Evolutionary conservation across 1,139 yeast species (phyloP).

Genomic region (Hanseniaspora sp.): DNA sequence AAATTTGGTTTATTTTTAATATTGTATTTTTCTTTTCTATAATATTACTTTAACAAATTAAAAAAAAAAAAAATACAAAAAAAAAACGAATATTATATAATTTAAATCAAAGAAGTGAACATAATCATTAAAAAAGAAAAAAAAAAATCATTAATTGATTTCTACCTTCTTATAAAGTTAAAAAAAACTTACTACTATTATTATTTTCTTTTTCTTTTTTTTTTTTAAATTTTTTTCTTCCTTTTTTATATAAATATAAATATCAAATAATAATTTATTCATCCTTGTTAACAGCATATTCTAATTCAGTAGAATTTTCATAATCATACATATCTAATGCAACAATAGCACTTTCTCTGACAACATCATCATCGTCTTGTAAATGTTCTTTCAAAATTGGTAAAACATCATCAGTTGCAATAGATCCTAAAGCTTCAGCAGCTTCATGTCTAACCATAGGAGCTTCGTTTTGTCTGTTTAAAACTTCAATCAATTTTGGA

Average conservation of each 20-base stretch:
- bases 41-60: no score
- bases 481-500: constrained; percentile 72
- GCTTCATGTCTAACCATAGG: constrained; percentile 99
- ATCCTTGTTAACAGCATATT: constrained; percentile 42
- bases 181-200: no score
- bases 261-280: constrained; percentile 5
- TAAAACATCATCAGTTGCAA: constrained; percentile 91
- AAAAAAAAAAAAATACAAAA: no score
- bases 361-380: constrained; percentile 75
- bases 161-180: no score
- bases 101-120: no score
- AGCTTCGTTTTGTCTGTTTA: constrained; percentile 68
- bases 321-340: constrained; percentile 97
- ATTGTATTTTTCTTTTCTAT: not conserved
- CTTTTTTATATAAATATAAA: not conserved
- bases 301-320: constrained; percentile 76
- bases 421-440: constrained; percentile 95
- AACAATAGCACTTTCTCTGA: constrained; percentile 89
- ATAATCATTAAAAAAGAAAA: no score
- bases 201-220: not conserved
- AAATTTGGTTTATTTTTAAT: not conserved
- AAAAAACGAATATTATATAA: no score
- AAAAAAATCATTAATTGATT: no score
- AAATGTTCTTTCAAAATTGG: constrained; percentile 74
- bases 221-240: not conserved